Base-by-base conservation (phyloP, 495 filamentous ascomycete species). In the Xylaria cubensis region DNA sequence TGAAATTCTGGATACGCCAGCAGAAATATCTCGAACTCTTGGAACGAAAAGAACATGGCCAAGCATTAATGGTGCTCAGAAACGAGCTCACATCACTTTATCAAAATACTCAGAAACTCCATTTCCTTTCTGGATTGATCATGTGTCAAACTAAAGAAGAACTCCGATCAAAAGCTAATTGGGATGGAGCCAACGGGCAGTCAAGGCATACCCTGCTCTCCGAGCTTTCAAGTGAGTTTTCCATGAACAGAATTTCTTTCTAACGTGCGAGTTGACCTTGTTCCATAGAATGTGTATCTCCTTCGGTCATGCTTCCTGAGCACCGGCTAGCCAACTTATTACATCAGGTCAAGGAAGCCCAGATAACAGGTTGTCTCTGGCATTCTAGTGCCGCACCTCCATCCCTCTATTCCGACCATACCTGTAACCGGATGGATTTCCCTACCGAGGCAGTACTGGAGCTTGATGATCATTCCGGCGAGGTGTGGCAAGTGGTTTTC, bases 291-390 rank as follows among this genome's bases (percentile, higher is more conserved):
- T 97, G 89, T 42, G 97, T 99, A 70, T 97, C 97, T 4, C 96
- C 96, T 1, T 94, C 94, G n/a, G 92, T 97, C 32, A 98, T 99
- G 97, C 93, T 99, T 63, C 97, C 96, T 6, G 93, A 97, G 74
- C 93, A 97, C 80, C 92, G 96, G 15, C 85, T 99, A n/a, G 94
- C 93, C 9, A 84, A 88, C 34, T 81, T 99, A n/a, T 82, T 99
- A 63, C 86, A 93, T 62, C 88, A 95, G 69, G 89, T 97, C 36
- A 97, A 98, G 77, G 84, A 89, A 62, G 88, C 85, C 67, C 95
- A 97, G 81, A 92, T 98, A 56, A 87, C 89, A 62, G 86, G 88
- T 50, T 99, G 96, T 76, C 82, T 94, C 56, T 99, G 93, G 82
- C 96, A 99, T 82, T 97, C 95, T 70, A 92, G 90, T 5, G 85